These are phyloP conservation scores for Tulasnella sp. DNA, from an alignment of 768 basidiomycete species.

Conservation along the genomic window DNA sequence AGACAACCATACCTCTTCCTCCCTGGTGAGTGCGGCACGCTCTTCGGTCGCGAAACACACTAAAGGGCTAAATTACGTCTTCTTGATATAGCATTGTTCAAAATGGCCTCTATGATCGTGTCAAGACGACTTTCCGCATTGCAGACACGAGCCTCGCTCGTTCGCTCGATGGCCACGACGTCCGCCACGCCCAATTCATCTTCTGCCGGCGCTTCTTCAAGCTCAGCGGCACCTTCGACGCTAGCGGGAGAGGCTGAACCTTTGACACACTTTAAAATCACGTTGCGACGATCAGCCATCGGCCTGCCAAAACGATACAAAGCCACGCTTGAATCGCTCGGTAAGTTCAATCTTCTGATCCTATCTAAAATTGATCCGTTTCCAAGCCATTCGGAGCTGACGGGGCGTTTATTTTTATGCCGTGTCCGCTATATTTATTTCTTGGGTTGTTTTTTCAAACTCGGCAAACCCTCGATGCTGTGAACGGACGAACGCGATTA, in stretches of 20 bases:
- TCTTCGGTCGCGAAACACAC: background rate
- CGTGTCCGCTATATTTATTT: background rate
- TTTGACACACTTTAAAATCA: constrained; percentile 80
- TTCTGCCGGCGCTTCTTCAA: background rate
- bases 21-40: background rate
- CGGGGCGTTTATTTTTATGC: background rate
- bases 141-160: constrained; percentile 5
- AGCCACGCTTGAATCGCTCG: constrained; percentile 75
- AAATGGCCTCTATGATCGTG: background rate
- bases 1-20: background rate
- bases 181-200: constrained; percentile 1
- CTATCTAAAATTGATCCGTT: background rate
- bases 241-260: background rate
- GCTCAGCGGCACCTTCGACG: background rate
- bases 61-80: background rate
- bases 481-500: background rate
- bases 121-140: constrained; percentile 6
- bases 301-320: constrained; percentile 68
- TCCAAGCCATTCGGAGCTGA: background rate
- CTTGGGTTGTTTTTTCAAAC: background rate
- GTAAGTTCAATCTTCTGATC: constrained; percentile 36
- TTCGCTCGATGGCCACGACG: background rate
- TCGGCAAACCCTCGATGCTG: background rate
- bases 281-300: constrained; percentile 81
- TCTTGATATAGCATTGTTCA: background rate